Evolutionary conservation across 495 filamentous ascomycete species (phyloP).

Genomic region (Hypoxylon subgilvum): DNA sequence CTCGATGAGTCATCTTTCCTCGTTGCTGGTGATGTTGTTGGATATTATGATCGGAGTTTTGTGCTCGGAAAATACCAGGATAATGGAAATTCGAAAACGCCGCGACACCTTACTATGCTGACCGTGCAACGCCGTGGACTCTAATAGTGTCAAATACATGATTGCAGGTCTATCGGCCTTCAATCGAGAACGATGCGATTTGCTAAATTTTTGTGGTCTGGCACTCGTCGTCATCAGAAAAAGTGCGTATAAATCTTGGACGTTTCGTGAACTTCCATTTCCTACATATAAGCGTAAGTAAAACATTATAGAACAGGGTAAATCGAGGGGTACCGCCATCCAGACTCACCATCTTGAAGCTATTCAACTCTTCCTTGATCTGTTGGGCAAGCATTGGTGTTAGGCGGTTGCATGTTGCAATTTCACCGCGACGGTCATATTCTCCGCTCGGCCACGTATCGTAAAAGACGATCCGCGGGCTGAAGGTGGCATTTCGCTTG

Average conservation of each 20-base stretch:
- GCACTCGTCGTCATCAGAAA: conserved; percentile 68
- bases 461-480: conserved; percentile 89
- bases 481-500: conserved; percentile 84
- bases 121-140: conserved; percentile 44
- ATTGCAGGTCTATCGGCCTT: conserved; percentile 42
- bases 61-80: conserved; percentile 35
- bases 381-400: conserved; percentile 98
- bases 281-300: conserved; percentile 63
- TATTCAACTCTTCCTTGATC: conserved; percentile 99
- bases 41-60: conserved; percentile 38
- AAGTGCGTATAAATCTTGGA: conserved; percentile 99
- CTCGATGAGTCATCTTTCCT: conserved; percentile 8
- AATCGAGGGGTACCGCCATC: too few relatives aligned
- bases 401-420: conserved; percentile 96
- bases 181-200: conserved; percentile 43
- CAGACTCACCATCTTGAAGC: conserved; percentile 92
- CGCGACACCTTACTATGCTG: conserved; percentile 61
- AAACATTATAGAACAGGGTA: neutral
- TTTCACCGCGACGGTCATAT: conserved; percentile 94
- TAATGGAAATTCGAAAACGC: conserved; percentile 52
- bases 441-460: conserved; percentile 95
- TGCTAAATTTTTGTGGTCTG: conserved; percentile 40
- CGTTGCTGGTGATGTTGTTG: conserved; percentile 14
- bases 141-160: conserved; percentile 50
- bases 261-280: conserved; percentile 99